Evolutionary conservation across 768 basidiomycete species (phyloP), one percentile per base, ranked within the genome.

Genomic region (Lentinula raphanica): DNA sequence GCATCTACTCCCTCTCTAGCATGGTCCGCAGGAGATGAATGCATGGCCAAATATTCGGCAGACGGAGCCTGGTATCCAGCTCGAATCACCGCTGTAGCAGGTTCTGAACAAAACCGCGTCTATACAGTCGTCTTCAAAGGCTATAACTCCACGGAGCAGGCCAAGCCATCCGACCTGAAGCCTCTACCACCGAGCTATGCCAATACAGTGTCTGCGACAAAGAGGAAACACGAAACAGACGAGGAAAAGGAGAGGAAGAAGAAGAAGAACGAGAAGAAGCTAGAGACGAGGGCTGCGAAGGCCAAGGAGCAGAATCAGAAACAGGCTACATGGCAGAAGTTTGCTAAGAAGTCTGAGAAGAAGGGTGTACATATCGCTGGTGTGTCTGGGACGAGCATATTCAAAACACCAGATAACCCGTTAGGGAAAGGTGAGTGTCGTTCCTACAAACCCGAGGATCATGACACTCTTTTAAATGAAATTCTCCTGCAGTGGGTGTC

Each of bases 261-360:
- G 81, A 94, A 94, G 78, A 93, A 92, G 77, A 94, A 93, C 66
- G 93, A 94, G 78, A 94, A 94, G 78, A 94, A 94, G 72, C 63
- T 92, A 40, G 93, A 94, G 76, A 81, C 76, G 17, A 85, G 81
- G 66, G 92, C 91, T 35, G 81, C 84, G 8, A 95, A 95, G 72
- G 89, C 92, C 9, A 92, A 93, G 71, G 93, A 95, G 68, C 93
- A 95, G 74, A 78, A 74, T 31, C 77, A 76, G 61, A 92, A 93
- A 73, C 92, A 94, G 74, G 83, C 83, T 59, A 86, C 85, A 45
- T 96, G 93, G 93, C 92, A 94, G 75, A 92, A 92, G 75, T 96
- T 96, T 76, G 86, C 93, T 21, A 96, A 94, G 77, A 96, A 96
- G 75, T 84, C 86, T 28, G 90, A 93, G 71, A 93, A 88, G 80